Evolutionary conservation across 2,329 filamentous ascomycete species (phyloP), one percentile per base, ranked within the genome.

Genomic region (Bipolaris sorokiniana): DNA sequence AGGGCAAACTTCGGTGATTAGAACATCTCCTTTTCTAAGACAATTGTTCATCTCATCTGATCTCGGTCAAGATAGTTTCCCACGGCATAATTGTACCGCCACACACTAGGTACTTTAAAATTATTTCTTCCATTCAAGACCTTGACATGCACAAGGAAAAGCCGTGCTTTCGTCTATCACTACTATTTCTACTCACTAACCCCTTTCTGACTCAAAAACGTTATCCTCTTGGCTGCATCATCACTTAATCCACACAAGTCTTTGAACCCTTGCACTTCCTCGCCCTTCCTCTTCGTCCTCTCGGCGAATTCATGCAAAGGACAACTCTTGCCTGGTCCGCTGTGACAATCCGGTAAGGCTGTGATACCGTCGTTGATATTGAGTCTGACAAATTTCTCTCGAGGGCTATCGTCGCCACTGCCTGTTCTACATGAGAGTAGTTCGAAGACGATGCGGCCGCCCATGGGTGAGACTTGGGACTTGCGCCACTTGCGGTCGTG

Each of bases 361-460:
- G 84, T 79, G 26, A 85, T 80, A 7, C 80, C 82, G 63, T 87
- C 84, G 63, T 87, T 87, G 66, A 87, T 79, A 44, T 83, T 84
- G 56, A 86, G 66, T 16, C 84, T 79, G 20, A 87, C 75, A 58
- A 78, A 85, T 4, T 65, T 66, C 3, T 34, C 50, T 5, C 42
- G 31, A 3, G 7, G 23, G 31, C 18, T 15, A 11, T 20, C 22
- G 20, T 46, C 26, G 16, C 11, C 16, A 15, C 0, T 5, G 6
- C 41, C 47, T 3, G 42, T 59, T 10, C 55, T 48, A 31, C 67
- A 86, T 7, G 72, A 71, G 22, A 86, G 71, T 10, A 84, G 74
- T 64, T 87, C 84, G 54, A 87, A 76, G 40, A 83, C 79, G 40
- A 85, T 72, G 20, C 83, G 77, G 6, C 81, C 84, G 13, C 83